Conservation (phyloP, 164 flowering plant species). For the Tinospora cordifolia region DNA sequence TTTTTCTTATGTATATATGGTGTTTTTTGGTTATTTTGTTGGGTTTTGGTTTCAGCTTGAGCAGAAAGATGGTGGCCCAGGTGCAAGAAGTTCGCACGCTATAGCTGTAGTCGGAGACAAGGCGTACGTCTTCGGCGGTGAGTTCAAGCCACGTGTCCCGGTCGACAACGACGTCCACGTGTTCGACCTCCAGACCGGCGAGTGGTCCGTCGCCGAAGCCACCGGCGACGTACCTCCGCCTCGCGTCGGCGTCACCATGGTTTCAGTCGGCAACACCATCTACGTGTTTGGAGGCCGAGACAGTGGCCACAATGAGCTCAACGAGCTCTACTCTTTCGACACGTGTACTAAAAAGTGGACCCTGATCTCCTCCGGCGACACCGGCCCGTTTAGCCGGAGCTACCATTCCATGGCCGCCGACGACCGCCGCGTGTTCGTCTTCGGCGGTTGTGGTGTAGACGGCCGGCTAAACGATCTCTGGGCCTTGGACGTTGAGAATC, state of each 20-base stretch:
- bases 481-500: slow-evolving; percentile 49
- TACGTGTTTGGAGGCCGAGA: slow-evolving; percentile 94
- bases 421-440: slow-evolving; percentile 53
- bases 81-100: slow-evolving; percentile 94
- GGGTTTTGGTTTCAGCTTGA: slow-evolving; percentile 45
- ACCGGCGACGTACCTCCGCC: slow-evolving; percentile 87
- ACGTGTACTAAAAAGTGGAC: slow-evolving; percentile 60
- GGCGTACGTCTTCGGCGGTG: slow-evolving; percentile 90
- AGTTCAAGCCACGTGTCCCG: slow-evolving; percentile 72
- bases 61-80: slow-evolving; percentile 64
- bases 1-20: no score
- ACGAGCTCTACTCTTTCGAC: slow-evolving; percentile 78
- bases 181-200: slow-evolving; percentile 44
- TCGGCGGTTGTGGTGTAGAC: slow-evolving; percentile 75
- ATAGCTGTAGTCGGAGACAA: slow-evolving; percentile 57
- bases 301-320: slow-evolving; percentile 57
- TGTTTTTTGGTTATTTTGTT: no score
- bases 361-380: slow-evolving; percentile 44
- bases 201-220: slow-evolving; percentile 64
- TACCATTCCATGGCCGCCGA: slow-evolving; percentile 74
- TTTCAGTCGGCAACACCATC: slow-evolving; percentile 48
- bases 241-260: slow-evolving; percentile 87
- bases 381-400: slow-evolving; percentile 65
- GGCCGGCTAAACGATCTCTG: slow-evolving; percentile 80
- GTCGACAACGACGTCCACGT: slow-evolving; percentile 75